Conservation (phyloP, 2,329 filamentous ascomycete species). For the Sporothrix curviconia region DNA sequence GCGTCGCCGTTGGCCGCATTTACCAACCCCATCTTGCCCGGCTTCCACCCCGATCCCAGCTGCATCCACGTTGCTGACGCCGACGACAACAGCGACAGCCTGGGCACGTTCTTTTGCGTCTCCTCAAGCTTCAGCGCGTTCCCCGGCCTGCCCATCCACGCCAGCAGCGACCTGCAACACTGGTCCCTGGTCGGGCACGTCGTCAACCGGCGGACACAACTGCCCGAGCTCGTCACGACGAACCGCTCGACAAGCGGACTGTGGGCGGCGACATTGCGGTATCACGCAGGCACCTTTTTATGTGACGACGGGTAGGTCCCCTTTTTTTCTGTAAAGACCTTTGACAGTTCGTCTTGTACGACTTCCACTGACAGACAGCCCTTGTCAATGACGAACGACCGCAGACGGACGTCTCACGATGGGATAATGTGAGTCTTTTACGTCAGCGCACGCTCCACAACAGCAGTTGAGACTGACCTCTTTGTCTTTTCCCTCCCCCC, state of each 20-base stretch:
- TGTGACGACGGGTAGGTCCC: constrained; percentile 23
- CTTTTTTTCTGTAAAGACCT: not conserved
- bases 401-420: constrained; percentile 28
- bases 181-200: constrained; percentile 36
- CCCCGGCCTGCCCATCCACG: constrained; percentile 39
- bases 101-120: constrained; percentile 36
- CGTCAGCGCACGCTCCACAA: too few species aligned
- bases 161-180: constrained; percentile 36
- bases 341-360: too few species aligned
- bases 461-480: not conserved
- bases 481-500: too few species aligned
- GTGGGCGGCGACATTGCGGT: constrained; percentile 29
- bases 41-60: constrained; percentile 38
- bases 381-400: constrained; percentile 31
- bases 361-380: constrained; percentile 9
- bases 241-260: constrained; percentile 30
- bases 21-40: constrained; percentile 37
- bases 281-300: constrained; percentile 27
- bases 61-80: constrained; percentile 33
- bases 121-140: constrained; percentile 39
- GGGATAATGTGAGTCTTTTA: constrained; percentile 29
- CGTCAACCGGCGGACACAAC: constrained; percentile 30
- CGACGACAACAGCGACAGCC: constrained; percentile 27
- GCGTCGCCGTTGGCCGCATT: constrained; percentile 15
- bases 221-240: constrained; percentile 28